A percentile compares a stretch with the other conserved stretches of the same genome.
These are phyloP conservation scores for Chenopodium album DNA, from an alignment of 148 eudicot species.

Conservation along the genomic window DNA sequence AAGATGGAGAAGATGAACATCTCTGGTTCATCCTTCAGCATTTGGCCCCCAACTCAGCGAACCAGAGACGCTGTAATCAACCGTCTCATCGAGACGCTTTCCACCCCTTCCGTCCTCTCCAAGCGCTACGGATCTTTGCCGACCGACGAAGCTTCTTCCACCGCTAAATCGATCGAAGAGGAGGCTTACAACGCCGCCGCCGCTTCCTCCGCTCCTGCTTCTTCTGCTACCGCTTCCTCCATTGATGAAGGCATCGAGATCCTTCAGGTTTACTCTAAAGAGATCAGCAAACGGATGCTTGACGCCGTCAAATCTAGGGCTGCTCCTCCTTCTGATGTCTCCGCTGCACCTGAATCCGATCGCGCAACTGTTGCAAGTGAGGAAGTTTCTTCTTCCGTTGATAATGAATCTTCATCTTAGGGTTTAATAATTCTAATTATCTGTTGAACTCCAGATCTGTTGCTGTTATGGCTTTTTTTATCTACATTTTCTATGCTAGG, in stretches of 20 bases:
- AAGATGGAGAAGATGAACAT: slow-evolving; percentile 40
- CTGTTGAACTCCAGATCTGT: background rate
- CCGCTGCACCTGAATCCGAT: slow-evolving; percentile 11
- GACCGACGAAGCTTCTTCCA: slow-evolving; percentile 53
- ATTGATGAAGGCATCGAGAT: slow-evolving; percentile 76
- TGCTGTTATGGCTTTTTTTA: background rate
- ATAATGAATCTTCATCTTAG: slow-evolving; percentile 33
- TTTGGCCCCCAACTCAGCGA: slow-evolving; percentile 90
- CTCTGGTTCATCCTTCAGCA: slow-evolving; percentile 62
- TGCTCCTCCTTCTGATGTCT: slow-evolving; percentile 4
- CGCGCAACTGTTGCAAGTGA: slow-evolving; percentile 24
- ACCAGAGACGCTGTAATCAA: slow-evolving; percentile 77
- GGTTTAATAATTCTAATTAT: slow-evolving; percentile 1
- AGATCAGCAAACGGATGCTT: slow-evolving; percentile 78
- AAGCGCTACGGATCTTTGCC: slow-evolving; percentile 79
- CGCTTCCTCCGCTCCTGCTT: slow-evolving; percentile 9
- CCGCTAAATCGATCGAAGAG: slow-evolving; percentile 56
- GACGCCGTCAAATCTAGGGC: slow-evolving; percentile 61
- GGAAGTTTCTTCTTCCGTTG: slow-evolving; percentile 32
- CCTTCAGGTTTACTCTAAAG: slow-evolving; percentile 77
- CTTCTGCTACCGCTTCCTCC: slow-evolving; percentile 9
- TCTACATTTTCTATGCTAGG: background rate
- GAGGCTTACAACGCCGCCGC: slow-evolving; percentile 59
- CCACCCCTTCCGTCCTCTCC: slow-evolving; percentile 69
- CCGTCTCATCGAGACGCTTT: slow-evolving; percentile 80